Conservation (phyloP, 495 filamentous ascomycete genomes). For the Daldinia bambusicola region DNA sequence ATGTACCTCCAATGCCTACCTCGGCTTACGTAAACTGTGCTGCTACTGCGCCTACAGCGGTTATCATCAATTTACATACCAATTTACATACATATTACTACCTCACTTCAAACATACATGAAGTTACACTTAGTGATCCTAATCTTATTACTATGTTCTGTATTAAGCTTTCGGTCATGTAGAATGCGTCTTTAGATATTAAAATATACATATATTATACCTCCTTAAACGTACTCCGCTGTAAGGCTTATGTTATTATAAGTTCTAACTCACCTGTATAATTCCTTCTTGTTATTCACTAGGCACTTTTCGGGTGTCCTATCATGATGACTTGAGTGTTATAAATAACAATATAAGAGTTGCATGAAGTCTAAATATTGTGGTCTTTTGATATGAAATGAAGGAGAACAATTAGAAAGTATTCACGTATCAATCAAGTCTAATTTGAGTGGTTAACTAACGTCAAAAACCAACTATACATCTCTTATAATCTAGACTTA, state of each 20-base stretch:
- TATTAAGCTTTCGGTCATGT: background rate
- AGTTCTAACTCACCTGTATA: background rate
- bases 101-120: background rate
- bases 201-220: background rate
- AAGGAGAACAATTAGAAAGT: too few species aligned
- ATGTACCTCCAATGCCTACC: too few species aligned
- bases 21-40: background rate
- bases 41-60: constrained; percentile 5
- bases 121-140: background rate
- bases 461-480: background rate
- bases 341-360: too few species aligned
- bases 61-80: background rate
- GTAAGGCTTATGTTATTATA: too few species aligned
- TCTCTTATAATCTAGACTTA: background rate
- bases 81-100: constrained; percentile 3
- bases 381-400: too few species aligned
- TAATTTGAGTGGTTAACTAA: background rate
- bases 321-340: too few species aligned
- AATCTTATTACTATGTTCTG: background rate
- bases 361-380: too few species aligned
- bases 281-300: background rate
- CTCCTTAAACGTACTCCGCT: background rate
- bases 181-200: background rate
- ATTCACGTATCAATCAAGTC: too few species aligned
- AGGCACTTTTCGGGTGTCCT: background rate